Percentiles rank a stretch among this genome's conserved stretches.
These are phyloP conservation scores for Teratosphaeriaceae sp. DNA, from an alignment of 2,329 filamentous ascomycete species.

Conservation along the genomic window DNA sequence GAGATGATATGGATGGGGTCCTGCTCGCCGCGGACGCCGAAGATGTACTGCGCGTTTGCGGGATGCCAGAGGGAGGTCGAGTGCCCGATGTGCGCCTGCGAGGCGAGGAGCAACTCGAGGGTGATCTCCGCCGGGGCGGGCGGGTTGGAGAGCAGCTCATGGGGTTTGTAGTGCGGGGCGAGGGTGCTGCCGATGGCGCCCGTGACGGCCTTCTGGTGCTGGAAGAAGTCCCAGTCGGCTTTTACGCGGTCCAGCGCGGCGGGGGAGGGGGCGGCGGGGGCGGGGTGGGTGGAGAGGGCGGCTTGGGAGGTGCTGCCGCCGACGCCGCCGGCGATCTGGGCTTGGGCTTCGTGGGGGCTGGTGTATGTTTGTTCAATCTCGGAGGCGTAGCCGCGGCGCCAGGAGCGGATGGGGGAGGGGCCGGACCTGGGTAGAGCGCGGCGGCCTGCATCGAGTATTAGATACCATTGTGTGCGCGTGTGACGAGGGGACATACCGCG, in stretches of 20 bases:
- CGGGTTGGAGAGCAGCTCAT: constrained; percentile 62
- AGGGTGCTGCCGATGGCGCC: constrained; percentile 34
- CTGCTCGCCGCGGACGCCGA: constrained; percentile 66
- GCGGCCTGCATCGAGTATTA: constrained; percentile 27
- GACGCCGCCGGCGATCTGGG: constrained; percentile 5
- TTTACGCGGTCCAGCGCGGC: constrained; percentile 31
- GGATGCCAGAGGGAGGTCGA: constrained; percentile 91
- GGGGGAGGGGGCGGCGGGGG: constrained; percentile 4
- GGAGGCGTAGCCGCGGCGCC: constrained; percentile 30
- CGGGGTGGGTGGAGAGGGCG: neutral
- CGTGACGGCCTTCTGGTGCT: constrained; percentile 34
- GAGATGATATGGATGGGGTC: constrained; percentile 61
- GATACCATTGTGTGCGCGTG: neutral
- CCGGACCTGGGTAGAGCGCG: constrained; percentile 28
- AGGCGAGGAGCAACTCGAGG: constrained; percentile 82
- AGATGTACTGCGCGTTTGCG: constrained; percentile 88
- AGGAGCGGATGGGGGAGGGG: constrained; percentile 26
- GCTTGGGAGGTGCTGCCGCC: constrained; percentile 7
- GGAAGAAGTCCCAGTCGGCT: constrained; percentile 37
- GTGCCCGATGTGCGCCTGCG: constrained; percentile 85
- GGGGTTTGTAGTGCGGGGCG: constrained; percentile 55
- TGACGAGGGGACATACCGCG: constrained; percentile 24
- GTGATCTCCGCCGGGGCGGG: constrained; percentile 74
- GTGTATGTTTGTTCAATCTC: constrained; percentile 26
- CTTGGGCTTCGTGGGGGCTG: constrained; percentile 6